A percentile compares a stretch with the other conserved stretches of the same genome.
These are phyloP conservation scores for Lachancea lanzarotensis DNA, from an alignment of 805 yeast species.

Conservation along the genomic window DNA sequence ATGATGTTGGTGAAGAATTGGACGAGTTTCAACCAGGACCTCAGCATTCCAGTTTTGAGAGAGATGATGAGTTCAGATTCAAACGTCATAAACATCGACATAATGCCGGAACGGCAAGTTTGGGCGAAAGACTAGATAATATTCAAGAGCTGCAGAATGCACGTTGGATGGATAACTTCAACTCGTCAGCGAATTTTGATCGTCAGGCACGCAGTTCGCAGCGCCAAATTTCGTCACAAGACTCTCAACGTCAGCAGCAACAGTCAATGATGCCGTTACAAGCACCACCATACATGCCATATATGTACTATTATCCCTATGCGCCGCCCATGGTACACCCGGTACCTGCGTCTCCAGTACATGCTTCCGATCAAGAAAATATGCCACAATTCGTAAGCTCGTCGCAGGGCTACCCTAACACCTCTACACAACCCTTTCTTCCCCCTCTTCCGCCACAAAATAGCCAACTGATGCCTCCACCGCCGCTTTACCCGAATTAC, in stretches of 20 bases:
- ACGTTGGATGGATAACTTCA: conserved; percentile 30
- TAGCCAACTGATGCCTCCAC: conserved; percentile 24
- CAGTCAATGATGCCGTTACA: conserved; percentile 1
- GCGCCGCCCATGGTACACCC: conserved; percentile 19
- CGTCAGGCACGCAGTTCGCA: conserved; percentile 1
- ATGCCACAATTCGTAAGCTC: conserved; percentile 16
- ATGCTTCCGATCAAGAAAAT: conserved; percentile 11
- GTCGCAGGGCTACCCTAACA: conserved; percentile 19
- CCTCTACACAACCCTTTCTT: conserved; percentile 27
- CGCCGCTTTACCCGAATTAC: conserved; percentile 20
- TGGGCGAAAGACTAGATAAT: conserved; percentile 29
- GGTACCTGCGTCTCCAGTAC: conserved; percentile 19
- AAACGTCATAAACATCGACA: conserved; percentile 25
- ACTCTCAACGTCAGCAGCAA: background rate
- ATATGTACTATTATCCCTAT: conserved; percentile 24
- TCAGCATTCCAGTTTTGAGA: conserved; percentile 17
- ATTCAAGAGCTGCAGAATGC: conserved; percentile 24
- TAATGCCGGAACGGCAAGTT: conserved; percentile 22
- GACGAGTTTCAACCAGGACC: conserved; percentile 2
- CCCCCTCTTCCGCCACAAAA: conserved; percentile 16
- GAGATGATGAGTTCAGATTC: conserved; percentile 30
- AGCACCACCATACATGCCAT: conserved; percentile 17
- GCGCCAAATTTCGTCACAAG: conserved; percentile 5
- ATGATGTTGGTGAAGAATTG: background rate
- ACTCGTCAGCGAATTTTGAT: conserved; percentile 21